phyloP scores from a whole-genome alignment of 2,329 filamentous ascomycete species.

The Claviceps sorghi region DNA sequence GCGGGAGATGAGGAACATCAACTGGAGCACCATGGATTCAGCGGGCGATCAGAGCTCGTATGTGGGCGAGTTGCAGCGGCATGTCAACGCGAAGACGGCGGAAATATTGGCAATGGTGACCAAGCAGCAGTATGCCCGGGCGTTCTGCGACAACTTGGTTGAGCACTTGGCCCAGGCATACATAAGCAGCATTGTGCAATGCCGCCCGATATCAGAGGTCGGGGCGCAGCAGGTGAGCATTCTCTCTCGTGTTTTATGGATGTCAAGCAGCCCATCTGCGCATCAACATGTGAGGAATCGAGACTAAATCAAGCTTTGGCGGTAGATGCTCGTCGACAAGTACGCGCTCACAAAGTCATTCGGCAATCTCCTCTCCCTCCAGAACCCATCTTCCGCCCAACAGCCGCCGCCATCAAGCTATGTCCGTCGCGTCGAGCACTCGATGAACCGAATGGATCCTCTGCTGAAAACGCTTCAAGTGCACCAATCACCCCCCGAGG shows the following conservation, averaged over 20 bases:
- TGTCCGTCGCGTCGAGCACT: conserved; percentile 70
- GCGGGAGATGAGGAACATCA: conserved; percentile 94
- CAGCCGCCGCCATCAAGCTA: conserved; percentile 44
- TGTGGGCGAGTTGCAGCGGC: conserved; percentile 63
- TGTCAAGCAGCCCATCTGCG: not conserved
- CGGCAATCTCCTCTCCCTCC: conserved; percentile 51
- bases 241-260: not conserved
- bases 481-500: conserved; percentile 77
- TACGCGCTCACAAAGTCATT: conserved; percentile 77
- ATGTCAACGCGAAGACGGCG: conserved; percentile 54
- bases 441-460: conserved; percentile 76
- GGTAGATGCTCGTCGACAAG: conserved; percentile 83
- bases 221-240: conserved; percentile 69
- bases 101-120: conserved; percentile 66
- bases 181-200: conserved; percentile 72
- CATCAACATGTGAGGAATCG: not conserved
- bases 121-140: conserved; percentile 86
- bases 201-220: conserved; percentile 80
- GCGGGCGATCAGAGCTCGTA: conserved; percentile 92
- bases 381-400: conserved; percentile 31
- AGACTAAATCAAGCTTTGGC: not conserved
- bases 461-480: conserved; percentile 95
- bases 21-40: conserved; percentile 86
- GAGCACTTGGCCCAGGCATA: conserved; percentile 71
- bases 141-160: conserved; percentile 92